Conservation (phyloP, 2,329 filamentous ascomycete genomes). For the Alternaria gaisen region DNA sequence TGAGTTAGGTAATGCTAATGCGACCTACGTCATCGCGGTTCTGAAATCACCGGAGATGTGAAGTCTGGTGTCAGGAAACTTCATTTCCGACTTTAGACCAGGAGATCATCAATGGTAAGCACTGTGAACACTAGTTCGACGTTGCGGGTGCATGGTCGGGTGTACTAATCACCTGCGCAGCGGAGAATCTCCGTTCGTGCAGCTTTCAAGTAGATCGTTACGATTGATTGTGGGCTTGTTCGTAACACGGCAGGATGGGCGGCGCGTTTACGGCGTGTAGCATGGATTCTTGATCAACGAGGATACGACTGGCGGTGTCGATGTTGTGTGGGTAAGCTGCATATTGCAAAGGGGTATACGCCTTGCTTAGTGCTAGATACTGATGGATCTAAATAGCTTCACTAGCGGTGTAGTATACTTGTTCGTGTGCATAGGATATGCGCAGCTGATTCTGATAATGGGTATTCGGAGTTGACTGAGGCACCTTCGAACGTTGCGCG, state of each 20-base stretch:
- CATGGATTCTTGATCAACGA: not conserved
- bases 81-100: not conserved
- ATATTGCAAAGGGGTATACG: not conserved
- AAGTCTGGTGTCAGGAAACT: not conserved
- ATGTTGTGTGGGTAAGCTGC: not conserved
- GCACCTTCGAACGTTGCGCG: not conserved
- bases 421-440: not conserved
- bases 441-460: not conserved
- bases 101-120: not conserved
- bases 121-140: constrained; percentile 2
- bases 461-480: not conserved
- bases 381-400: not conserved
- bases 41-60: not conserved
- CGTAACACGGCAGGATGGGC: not conserved
- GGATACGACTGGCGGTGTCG: not conserved
- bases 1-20: not conserved
- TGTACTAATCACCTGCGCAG: not conserved
- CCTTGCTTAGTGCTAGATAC: not conserved
- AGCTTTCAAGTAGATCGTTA: not conserved
- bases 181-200: not conserved
- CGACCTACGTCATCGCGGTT: not conserved
- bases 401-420: not conserved
- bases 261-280: constrained; percentile 3
- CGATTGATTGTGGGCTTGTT: not conserved
- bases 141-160: not conserved